Percentiles rank a stretch among this genome's conserved stretches.
These are phyloP conservation scores for Penicillium sp. DNA, from an alignment of 2,329 filamentous ascomycete species.

Conservation along the genomic window DNA sequence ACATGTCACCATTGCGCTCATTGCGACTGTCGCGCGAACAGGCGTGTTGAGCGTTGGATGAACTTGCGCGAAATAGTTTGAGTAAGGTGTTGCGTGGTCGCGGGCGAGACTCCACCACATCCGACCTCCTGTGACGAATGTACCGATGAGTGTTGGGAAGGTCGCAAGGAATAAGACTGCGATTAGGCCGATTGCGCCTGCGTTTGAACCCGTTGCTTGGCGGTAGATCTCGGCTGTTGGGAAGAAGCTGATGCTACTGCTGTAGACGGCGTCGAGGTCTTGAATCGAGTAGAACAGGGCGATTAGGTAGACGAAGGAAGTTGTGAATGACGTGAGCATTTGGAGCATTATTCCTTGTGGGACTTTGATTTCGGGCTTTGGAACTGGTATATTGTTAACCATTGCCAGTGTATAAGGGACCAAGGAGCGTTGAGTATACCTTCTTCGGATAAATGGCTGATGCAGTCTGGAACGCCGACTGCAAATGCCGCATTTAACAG, in stretches of 20 bases:
- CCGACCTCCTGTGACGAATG: constrained; percentile 53
- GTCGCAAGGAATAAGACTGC: constrained; percentile 52
- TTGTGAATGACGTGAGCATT: constrained; percentile 40
- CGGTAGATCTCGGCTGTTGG: constrained; percentile 63
- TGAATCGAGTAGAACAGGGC: constrained; percentile 34
- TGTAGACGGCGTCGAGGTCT: constrained; percentile 50
- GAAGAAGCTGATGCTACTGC: constrained; percentile 44
- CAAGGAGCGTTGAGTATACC: constrained; percentile 12
- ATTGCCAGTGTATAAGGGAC: background rate
- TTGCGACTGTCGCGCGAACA: constrained; percentile 52
- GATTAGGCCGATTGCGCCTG: constrained; percentile 50
- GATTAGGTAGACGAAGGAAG: constrained; percentile 48
- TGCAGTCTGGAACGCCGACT: constrained; percentile 60
- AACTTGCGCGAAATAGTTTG: constrained; percentile 47
- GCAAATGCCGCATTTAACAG: constrained; percentile 62
- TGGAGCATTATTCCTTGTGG: constrained; percentile 46
- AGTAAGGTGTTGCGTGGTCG: constrained; percentile 54
- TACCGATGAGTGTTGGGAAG: constrained; percentile 49
- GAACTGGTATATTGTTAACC: constrained; percentile 15
- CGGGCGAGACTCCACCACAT: constrained; percentile 59
- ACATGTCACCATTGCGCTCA: constrained; percentile 49
- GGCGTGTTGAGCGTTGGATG: constrained; percentile 47
- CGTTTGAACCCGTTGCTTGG: constrained; percentile 51
- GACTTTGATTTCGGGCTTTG: constrained; percentile 32
- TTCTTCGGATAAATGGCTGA: constrained; percentile 59